A percentile compares a stretch with the other conserved stretches of the same genome.
Evolutionary conservation across 2,329 filamentous ascomycete genomes (phyloP).

Genomic region (Alternaria sp.): DNA sequence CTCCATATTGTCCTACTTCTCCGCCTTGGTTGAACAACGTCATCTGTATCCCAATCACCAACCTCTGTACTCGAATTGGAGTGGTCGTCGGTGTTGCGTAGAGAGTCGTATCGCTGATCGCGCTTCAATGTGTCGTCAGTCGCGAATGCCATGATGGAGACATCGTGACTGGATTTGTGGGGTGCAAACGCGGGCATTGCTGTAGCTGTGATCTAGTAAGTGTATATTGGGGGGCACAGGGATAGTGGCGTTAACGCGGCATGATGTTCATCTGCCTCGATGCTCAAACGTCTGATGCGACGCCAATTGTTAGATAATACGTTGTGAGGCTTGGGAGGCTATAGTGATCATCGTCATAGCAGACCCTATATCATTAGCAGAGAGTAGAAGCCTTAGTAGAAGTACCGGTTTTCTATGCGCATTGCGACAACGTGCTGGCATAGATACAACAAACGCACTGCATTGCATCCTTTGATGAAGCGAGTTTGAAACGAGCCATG

Average conservation of each 20-base stretch:
- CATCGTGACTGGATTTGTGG: constrained; percentile 27
- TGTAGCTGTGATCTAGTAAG: neutral
- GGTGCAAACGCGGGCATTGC: constrained; percentile 20
- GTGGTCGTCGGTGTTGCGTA: constrained; percentile 31
- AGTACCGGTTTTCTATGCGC: neutral
- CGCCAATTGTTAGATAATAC: constrained; percentile 36
- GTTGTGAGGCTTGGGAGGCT: neutral
- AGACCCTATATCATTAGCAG: neutral
- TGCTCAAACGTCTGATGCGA: constrained; percentile 37
- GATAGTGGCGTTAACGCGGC: constrained; percentile 8
- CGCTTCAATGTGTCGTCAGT: constrained; percentile 26
- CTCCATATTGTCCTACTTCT: constrained; percentile 25
- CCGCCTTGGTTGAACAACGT: constrained; percentile 11
- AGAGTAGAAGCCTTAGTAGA: neutral
- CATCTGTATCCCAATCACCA: constrained; percentile 36
- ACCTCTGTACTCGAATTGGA: constrained; percentile 44
- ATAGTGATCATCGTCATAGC: neutral
- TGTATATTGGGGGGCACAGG: neutral
- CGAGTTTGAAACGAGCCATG: neutral
- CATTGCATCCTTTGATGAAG: neutral
- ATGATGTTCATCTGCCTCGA: constrained; percentile 4
- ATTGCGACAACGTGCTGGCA: neutral
- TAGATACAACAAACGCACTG: neutral
- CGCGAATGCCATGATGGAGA: constrained; percentile 20
- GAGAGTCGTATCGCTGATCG: constrained; percentile 36